These are phyloP conservation scores for Gastrolobium bilobum DNA, from an alignment of 306 rosid genomes.

Conservation along the genomic window DNA sequence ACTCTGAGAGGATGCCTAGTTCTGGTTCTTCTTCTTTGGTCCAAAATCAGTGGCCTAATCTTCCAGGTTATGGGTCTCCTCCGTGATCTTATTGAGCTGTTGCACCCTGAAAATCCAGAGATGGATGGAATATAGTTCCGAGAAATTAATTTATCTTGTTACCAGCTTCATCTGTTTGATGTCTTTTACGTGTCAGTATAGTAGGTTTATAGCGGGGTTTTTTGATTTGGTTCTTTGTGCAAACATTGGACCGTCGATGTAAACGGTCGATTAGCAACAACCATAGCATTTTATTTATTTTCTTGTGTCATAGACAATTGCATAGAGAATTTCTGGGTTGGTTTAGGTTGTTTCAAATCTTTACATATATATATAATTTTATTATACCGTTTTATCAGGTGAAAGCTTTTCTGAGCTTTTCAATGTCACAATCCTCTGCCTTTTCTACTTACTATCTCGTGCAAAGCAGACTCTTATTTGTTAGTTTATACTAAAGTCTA, in stretches of 20 bases:
- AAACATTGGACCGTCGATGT: conserved; percentile 45
- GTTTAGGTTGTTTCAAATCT: conserved; percentile 43
- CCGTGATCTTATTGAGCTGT: conserved; percentile 41
- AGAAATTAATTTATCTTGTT: conserved; percentile 26
- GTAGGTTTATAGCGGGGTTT: conserved; percentile 30
- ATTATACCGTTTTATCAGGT: conserved; percentile 39
- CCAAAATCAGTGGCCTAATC: conserved; percentile 59
- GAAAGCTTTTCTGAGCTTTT: conserved; percentile 16
- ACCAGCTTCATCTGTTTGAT: conserved; percentile 25
- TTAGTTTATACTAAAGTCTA: not conserved
- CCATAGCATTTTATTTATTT: conserved; percentile 8
- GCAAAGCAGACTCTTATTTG: conserved; percentile 24
- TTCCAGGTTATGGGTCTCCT: conserved; percentile 54
- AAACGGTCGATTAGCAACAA: conserved; percentile 26
- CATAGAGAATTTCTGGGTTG: conserved; percentile 53
- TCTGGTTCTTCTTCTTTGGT: conserved; percentile 32
- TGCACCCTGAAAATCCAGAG: not conserved
- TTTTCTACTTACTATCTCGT: conserved; percentile 23
- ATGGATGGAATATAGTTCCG: not conserved
- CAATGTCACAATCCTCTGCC: not conserved
- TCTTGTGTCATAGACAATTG: conserved; percentile 17
- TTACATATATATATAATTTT: conserved; percentile 12
- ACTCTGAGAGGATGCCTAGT: conserved; percentile 2
- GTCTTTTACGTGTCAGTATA: conserved; percentile 12
- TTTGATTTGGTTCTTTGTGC: conserved; percentile 32